Conservation (phyloP, 257 asterid genomes). For the Solanum etuberosum region DNA sequence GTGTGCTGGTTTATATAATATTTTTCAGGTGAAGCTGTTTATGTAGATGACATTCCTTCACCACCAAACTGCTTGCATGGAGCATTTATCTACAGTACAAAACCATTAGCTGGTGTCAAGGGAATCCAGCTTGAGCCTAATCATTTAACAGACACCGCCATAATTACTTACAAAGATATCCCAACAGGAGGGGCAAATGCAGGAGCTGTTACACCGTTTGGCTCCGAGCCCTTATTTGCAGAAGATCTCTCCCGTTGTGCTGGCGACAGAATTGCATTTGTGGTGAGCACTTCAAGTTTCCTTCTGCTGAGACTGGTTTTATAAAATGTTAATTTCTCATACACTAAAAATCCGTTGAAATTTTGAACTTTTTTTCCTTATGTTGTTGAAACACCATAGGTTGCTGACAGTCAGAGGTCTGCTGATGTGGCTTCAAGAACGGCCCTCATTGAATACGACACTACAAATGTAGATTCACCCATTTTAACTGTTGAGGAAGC, state of each 20-base stretch:
- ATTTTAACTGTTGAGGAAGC: conserved; percentile 70
- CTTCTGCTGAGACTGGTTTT: background rate
- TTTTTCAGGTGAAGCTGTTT: background rate
- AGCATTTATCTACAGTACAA: conserved; percentile 54
- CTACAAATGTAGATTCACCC: conserved; percentile 37
- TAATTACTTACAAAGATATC: conserved; percentile 51
- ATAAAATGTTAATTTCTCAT: background rate
- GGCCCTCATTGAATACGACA: conserved; percentile 41
- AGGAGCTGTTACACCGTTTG: conserved; percentile 30
- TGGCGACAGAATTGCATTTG: conserved; percentile 58
- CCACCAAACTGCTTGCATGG: conserved; percentile 59
- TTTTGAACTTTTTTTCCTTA: background rate
- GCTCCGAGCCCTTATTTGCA: conserved; percentile 46
- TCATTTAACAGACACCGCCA: conserved; percentile 12
- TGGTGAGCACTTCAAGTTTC: conserved; percentile 26
- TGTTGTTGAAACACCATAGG: conserved; percentile 19
- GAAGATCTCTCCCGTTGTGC: conserved; percentile 42
- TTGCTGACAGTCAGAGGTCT: conserved; percentile 43
- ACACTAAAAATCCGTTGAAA: background rate
- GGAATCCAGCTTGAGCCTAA: conserved; percentile 24
- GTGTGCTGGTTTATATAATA: background rate
- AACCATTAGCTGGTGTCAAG: conserved; percentile 44
- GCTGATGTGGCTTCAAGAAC: conserved; percentile 49
- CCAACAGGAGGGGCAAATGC: conserved; percentile 50
- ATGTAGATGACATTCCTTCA: conserved; percentile 67